Evolutionary conservation across 208 protist genomes (phyloP).

Genomic region (Blastocrithidia nonstop): DNA sequence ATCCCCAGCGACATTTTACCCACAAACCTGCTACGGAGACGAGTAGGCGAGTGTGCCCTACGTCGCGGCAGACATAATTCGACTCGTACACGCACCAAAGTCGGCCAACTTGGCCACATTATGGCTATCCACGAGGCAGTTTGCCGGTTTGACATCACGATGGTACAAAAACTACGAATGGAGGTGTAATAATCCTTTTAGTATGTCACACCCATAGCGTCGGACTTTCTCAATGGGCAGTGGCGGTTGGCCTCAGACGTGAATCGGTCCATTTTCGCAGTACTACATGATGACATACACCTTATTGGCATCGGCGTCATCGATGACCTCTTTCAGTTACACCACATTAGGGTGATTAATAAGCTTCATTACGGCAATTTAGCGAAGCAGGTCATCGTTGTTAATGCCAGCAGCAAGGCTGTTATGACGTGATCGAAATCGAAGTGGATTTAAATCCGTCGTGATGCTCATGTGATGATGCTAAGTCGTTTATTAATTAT

Average conservation of each 20-base stretch:
- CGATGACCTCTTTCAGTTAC: conserved; percentile 90
- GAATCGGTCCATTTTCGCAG: conserved; percentile 63
- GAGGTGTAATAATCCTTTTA: conserved; percentile 53
- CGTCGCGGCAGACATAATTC: conserved; percentile 11
- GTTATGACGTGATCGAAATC: too few species aligned
- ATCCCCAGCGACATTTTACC: conserved; percentile 32
- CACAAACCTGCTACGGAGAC: conserved; percentile 50
- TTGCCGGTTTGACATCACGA: conserved; percentile 69
- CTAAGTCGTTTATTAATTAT: conserved; percentile 7
- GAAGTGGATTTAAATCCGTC: too few species aligned
- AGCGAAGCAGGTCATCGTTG: conserved; percentile 72
- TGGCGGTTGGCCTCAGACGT: conserved; percentile 30
- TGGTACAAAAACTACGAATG: conserved; percentile 70
- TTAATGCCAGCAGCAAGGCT: too few species aligned
- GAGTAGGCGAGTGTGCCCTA: conserved; percentile 73
- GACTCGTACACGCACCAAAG: conserved; percentile 75
- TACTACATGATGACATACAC: conserved; percentile 93
- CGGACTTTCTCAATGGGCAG: conserved; percentile 28
- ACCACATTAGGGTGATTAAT: conserved; percentile 92
- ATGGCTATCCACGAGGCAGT: conserved; percentile 52
- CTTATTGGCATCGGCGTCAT: conserved; percentile 81
- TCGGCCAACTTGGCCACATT: conserved; percentile 74
- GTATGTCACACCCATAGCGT: conserved; percentile 38
- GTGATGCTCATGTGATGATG: too few species aligned
- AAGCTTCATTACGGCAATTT: conserved; percentile 94